Base-by-base conservation (phyloP, 1,284 basidiomycete genomes). In the Exobasidium cylindrosporum region DNA sequence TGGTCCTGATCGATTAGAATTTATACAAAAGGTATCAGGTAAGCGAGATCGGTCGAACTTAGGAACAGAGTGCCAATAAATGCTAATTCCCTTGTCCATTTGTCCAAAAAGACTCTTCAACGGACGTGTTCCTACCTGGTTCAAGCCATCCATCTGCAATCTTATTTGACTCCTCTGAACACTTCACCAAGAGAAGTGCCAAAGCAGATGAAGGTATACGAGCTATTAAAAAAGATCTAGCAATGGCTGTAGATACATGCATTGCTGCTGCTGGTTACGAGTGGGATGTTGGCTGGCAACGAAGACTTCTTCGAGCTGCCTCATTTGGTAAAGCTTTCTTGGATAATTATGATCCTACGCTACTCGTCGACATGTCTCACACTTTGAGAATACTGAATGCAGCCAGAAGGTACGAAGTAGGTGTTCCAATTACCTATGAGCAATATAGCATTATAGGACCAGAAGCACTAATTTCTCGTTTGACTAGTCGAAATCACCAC, bases 311-410 rank as follows among this genome's bases (percentile, higher is more conserved):
- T 21, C 28, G 28, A 21, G 92, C 94, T 13, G 95, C 95, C 0
- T 91, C 92, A 74, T 97, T 96, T 72, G 96, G 96, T 0, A 87
- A 93, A 64, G 89, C 90, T 0, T 99, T 94, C 79, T 82, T 98
- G 65, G 95, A 97, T 78, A 83, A 92, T 40, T 90, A 93, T 80
- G 91, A 97, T 79, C 89, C 94, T 0, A 88, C 87, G 0, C 89
- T 92, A 74, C 94, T 96, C 73, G 86, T 98, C 43, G 84, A 87
- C 44, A 94, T 95, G 88, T 91, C 92, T 0, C 89, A 93, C 77
- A 88, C 87, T 0, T 84, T 98, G 45, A 92, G 95, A 75, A 93
- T 98, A n/a, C 83, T 98, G 49, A 97, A 98, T 76, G 91, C 92
- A 4, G 89, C 95, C 28, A 86, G 93, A 46, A 89, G 86, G 76